Evolutionary conservation across 805 yeast genomes (phyloP), one percentile per base, ranked within the genome.

Genomic region (Zygosaccharomyces gambellarensis): DNA sequence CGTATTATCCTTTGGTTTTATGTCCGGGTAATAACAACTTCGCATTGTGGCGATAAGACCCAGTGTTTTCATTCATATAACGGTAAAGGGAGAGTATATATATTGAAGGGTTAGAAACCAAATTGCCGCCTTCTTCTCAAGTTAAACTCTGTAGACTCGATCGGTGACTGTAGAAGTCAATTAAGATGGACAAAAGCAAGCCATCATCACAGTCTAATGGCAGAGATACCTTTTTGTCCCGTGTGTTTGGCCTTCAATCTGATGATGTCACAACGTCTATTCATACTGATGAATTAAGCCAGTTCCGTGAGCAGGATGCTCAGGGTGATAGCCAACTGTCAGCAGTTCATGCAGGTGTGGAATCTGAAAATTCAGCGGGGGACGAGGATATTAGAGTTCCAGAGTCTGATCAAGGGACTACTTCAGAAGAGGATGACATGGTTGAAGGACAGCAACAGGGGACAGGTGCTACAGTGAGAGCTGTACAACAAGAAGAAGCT

Each of bases 371-470:
- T n/a, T 29, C 47, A 2, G 39, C 40, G 17, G 42, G 36, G 4
- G 49, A 47, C 14, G 57, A 54, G 29, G 46, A 49, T 22, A 43
- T 44, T 11, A 52, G 67, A 29, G 50, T 65, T 10, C 67, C 68
- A 22, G 69, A 67, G 45, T 67, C 71, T 2, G 71, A 67, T 45
- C 70, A 62, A 28, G 70, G 58, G 3, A 52, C 63, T 1, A 56
- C 63, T 22, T 55, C 68, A 11, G 61, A 59, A 1, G 67, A 59
- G 11, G 66, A 61, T 22, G 62, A 55, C 44, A 40, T 29, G 46
- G 38, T 10, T 11, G 38, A 49, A 12, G 51, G 27, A 22, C 47
- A 28, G 9, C 28, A 25, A 25, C 28, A 8, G 9, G 28, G 9
- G 28, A 25, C 28, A 25, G 28, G 28, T 25, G 9, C 28, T 25